Conservation (phyloP, 371 early-diverging fungal genomes). For the Chytridium lagenaria region DNA sequence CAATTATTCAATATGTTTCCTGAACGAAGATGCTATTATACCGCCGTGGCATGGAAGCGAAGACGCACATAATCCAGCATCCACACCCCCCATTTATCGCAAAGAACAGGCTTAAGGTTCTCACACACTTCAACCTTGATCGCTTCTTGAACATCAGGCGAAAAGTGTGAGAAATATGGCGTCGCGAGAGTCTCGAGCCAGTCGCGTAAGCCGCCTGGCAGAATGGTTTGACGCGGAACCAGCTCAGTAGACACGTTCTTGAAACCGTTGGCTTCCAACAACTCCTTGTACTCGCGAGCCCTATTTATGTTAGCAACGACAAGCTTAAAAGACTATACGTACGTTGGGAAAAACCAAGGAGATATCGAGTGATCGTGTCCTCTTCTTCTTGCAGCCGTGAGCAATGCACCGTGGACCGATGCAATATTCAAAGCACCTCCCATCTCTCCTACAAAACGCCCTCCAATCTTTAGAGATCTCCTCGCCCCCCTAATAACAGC, state of each 20-base stretch:
- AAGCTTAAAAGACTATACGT: too few relatives aligned
- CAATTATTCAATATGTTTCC: too few relatives aligned
- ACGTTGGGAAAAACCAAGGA: slow-evolving; percentile 76
- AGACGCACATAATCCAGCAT: slow-evolving; percentile 65
- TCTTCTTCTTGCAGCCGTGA: slow-evolving; percentile 61
- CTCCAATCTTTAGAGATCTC: slow-evolving; percentile 61
- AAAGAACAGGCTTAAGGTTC: slow-evolving; percentile 52
- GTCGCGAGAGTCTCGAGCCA: slow-evolving; percentile 75
- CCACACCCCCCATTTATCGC: slow-evolving; percentile 66
- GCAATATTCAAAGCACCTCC: slow-evolving; percentile 66
- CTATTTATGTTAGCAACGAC: slow-evolving; percentile 10
- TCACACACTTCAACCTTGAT: slow-evolving; percentile 59
- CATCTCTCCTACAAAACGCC: slow-evolving; percentile 69
- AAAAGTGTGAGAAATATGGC: slow-evolving; percentile 54
- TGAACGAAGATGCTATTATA: too few relatives aligned
- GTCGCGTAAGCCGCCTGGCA: slow-evolving; percentile 64
- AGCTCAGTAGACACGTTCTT: slow-evolving; percentile 52
- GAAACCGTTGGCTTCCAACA: slow-evolving; percentile 68
- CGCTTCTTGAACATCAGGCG: slow-evolving; percentile 48
- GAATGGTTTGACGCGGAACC: slow-evolving; percentile 63
- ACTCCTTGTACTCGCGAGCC: slow-evolving; percentile 47
- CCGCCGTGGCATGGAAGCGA: slow-evolving; percentile 17
- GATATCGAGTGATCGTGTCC: slow-evolving; percentile 59
- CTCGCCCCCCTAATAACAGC: slow-evolving; percentile 65
- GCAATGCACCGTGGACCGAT: slow-evolving; percentile 63